Evolutionary conservation across 768 basidiomycete genomes (phyloP), one percentile per base, ranked within the genome.

Genomic region (Collybiopsis confluens): DNA sequence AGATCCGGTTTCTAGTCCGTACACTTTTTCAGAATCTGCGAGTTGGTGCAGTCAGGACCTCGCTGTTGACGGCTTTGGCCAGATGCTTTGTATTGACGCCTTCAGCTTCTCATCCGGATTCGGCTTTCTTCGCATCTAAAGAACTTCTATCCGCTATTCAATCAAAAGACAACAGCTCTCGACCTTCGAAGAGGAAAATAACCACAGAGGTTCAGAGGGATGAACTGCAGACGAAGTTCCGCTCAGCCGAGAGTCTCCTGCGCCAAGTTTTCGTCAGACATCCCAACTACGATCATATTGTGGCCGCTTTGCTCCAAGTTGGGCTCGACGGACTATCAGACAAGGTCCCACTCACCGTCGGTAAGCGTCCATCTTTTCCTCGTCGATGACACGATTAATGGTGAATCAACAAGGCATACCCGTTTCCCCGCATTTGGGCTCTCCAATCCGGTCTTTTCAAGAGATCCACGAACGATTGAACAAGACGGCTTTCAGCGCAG

Each of bases 31-130:
- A 81, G 63, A 86, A 92, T 65, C 73, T 92, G 41, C 82, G 91
- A 43, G 93, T 96, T 15, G 94, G 94, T 1, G 94, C 93, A 2
- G 91, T 94, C 26, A 77, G 90, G 59, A 82, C 88, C 23, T 87
- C 92, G 5, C 80, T 96, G 30, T 75, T 94, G 45, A 83, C 83
- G 21, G 88, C 90, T 10, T 73, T 96, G 21, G 88, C 92, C 27
- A 76, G 91, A 89, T 59, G 87, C 85, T 18, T 70, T 95, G 55
- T 80, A 77, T 30, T 53, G 41, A 74, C 75, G 13, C 73, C 77
- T 10, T 26, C 61, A 33, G 62, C 63, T 37, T 33, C 69, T 30
- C 44, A 45, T 48, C 18, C 54, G 48, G 15, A 58, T 57, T 45
- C 58, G 54, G 56, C 57, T 57, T 56, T 63, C 37, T 60, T 68